Percentiles rank a stretch among this genome's conserved stretches.
Evolutionary conservation across 306 rosid species (phyloP).

Genomic region (Acacia crassicarpa): DNA sequence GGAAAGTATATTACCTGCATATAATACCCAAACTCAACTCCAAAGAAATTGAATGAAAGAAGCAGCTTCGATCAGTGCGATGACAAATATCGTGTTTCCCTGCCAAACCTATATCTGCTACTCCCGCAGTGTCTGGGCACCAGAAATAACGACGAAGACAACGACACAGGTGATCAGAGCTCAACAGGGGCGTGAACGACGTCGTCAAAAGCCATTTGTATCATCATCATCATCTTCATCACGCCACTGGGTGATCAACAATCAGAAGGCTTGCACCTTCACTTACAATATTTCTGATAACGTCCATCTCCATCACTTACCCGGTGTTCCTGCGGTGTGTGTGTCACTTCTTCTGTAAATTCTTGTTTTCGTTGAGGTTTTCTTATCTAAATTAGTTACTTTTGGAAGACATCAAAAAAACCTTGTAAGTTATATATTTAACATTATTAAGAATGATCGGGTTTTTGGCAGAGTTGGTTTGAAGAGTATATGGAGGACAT

Average conservation of each 20-base stretch:
- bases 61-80: no score
- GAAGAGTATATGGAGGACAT: slow-evolving; percentile 37
- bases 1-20: no score
- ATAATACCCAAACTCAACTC: no score
- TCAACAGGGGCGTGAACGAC: not conserved
- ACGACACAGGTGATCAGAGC: no score
- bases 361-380: no score
- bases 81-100: not conserved
- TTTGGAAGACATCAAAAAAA: no score
- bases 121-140: no score
- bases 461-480: slow-evolving; percentile 31
- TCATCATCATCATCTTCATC: not conserved
- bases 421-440: no score
- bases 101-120: not conserved
- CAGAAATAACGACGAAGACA: no score
- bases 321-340: not conserved
- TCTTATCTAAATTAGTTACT: no score
- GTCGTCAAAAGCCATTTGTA: not conserved
- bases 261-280: slow-evolving; percentile 20
- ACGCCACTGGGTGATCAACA: not conserved
- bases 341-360: no score
- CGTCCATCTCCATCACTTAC: slow-evolving; percentile 27
- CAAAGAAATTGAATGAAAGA: no score
- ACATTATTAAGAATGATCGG: not conserved
- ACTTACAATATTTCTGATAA: not conserved